Evolutionary conservation across 2,329 filamentous ascomycete genomes (phyloP), one percentile per base, ranked within the genome.

Genomic region (Aspergillus candidus): DNA sequence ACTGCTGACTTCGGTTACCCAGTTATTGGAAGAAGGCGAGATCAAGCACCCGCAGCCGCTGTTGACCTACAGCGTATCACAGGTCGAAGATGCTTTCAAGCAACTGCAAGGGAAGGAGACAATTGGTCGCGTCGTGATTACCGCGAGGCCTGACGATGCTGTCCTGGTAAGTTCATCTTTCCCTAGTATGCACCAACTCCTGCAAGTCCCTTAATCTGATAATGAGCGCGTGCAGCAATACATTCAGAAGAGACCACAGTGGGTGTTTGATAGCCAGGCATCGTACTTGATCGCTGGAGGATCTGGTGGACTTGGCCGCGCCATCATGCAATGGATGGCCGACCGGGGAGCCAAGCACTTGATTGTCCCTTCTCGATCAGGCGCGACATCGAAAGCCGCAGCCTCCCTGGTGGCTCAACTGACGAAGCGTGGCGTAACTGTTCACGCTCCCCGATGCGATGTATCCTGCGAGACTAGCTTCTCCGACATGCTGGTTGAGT

Each of bases 301-400:
- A n/a, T 37, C 43, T 4, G 46, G 46, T 11, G 55, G 49, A 13
- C 35, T 56, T 18, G 39, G 38, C 11, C 29, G 44, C 6, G 42
- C 40, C 30, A 47, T 49, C 39, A 29, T 37, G 27, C 27, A 35
- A 34, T 48, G 53, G 53, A 49, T 52, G 45, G 46, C 39, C 2
- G 27, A 40, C n/a, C 27, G 47, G 43, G 48, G 53, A 17, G 56
- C 56, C 3, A 37, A 40, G 30, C 17, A 57, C 31, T 31, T 60
- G 11, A 44, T 59, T 18, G 18, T 56, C 17, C 47, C 53, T 11
- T 59, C 55, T 4, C 43, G 57, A 6, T 54, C 52, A 4, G 49
- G 48, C 4, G 36, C 40, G 6, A 17, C 29, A 3, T 40, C 40
- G 15, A 27, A 47, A 13, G 32, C 27, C 11, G 38, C 54, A 11